phyloP scores from a whole-genome alignment of 768 basidiomycete species.

The Amanita rubescens region DNA sequence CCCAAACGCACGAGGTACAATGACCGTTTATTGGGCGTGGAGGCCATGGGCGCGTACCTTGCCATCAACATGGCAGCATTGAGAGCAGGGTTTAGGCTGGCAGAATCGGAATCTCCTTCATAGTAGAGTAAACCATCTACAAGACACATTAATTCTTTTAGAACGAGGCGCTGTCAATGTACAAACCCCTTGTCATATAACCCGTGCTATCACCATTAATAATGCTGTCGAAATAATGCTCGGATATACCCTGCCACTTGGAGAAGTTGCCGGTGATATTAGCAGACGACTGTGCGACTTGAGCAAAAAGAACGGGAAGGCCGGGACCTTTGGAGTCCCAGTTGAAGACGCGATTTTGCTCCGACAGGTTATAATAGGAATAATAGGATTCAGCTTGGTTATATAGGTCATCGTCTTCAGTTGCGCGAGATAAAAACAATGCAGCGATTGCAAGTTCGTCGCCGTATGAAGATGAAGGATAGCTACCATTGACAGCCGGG shows the following conservation, averaged over 20 bases:
- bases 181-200: conserved; percentile 54
- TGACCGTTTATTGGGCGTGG: conserved; percentile 45
- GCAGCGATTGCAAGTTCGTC: conserved; percentile 76
- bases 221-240: conserved; percentile 69
- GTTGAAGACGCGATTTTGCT: conserved; percentile 61
- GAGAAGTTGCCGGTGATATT: conserved; percentile 48
- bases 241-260: conserved; percentile 62
- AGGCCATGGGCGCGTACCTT: conserved; percentile 70
- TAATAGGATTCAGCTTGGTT: conserved; percentile 59
- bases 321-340: conserved; percentile 87
- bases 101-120: conserved; percentile 73
- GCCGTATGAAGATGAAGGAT: conserved; percentile 62
- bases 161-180: background rate
- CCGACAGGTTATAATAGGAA: conserved; percentile 43
- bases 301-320: conserved; percentile 65
- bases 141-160: background rate
- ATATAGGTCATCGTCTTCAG: conserved; percentile 52
- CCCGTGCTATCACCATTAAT: conserved; percentile 49
- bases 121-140: conserved; percentile 78
- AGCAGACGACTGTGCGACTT: conserved; percentile 56
- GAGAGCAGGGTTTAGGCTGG: conserved; percentile 78
- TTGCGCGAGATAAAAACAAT: conserved; percentile 67
- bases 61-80: conserved; percentile 81
- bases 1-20: conserved; percentile 50
- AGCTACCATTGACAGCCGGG: conserved; percentile 53